Conservation (phyloP, 192 early-diverging fungal species). For the Thamnidium elegans region DNA sequence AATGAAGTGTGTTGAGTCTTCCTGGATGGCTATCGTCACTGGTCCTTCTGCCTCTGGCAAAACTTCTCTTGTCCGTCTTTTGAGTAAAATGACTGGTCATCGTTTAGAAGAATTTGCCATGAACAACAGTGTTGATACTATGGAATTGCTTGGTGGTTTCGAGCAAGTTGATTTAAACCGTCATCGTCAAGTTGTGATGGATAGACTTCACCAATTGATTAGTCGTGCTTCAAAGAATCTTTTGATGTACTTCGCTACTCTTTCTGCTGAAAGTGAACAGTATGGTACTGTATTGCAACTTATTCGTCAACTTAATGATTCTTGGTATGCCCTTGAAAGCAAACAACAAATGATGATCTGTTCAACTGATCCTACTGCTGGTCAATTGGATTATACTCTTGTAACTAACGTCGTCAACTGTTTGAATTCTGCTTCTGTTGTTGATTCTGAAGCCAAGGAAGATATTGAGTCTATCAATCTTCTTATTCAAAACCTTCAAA, state of each 20-base stretch:
- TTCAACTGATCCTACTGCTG: neutral
- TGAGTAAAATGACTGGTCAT: conserved; percentile 82
- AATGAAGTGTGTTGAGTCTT: conserved; percentile 84
- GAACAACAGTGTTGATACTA: conserved; percentile 92
- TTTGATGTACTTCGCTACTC: conserved; percentile 14
- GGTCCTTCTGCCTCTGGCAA: conserved; percentile 87
- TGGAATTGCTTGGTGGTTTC: conserved; percentile 95
- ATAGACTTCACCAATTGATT: conserved; percentile 18
- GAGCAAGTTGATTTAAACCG: conserved; percentile 90
- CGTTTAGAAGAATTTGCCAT: conserved; percentile 89
- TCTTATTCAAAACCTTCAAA: conserved; percentile 30
- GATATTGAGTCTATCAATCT: neutral
- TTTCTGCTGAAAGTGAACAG: conserved; percentile 2
- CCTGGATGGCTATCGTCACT: conserved; percentile 89
- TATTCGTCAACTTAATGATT: conserved; percentile 34
- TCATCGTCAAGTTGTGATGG: conserved; percentile 48
- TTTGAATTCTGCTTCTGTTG: conserved; percentile 2
- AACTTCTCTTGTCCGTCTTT: conserved; percentile 78
- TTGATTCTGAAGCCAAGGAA: conserved; percentile 14
- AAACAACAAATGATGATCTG: conserved; percentile 24
- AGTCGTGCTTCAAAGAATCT: conserved; percentile 21
- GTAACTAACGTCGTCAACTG: conserved; percentile 20
- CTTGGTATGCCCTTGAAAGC: conserved; percentile 36
- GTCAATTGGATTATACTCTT: conserved; percentile 27
- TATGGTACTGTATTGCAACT: conserved; percentile 18